Evolutionary conservation across 2,329 filamentous ascomycete species (phyloP).

Genomic region (Phoma sp.): DNA sequence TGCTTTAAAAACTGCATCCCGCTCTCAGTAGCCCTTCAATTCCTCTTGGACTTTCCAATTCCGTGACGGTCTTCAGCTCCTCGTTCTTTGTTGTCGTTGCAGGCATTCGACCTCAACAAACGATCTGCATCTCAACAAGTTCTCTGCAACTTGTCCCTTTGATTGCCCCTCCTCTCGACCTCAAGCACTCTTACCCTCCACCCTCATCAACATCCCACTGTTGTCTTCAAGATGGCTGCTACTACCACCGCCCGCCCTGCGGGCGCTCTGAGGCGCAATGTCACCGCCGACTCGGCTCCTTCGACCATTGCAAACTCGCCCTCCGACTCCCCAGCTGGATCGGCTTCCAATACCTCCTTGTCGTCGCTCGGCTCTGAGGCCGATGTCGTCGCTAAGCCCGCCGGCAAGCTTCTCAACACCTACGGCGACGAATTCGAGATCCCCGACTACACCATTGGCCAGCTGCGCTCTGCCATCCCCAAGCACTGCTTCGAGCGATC

Average conservation of each 20-base stretch:
- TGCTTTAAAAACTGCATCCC: conserved; percentile 17
- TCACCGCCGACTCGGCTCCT: conserved; percentile 59
- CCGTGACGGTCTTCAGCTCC: conserved; percentile 17
- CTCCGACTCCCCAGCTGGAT: conserved; percentile 65
- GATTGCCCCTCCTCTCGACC: conserved; percentile 12
- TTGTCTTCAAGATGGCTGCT: conserved; percentile 46
- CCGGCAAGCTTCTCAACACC: conserved; percentile 79
- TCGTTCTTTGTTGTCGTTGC: conserved; percentile 16
- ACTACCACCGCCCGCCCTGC: conserved; percentile 63
- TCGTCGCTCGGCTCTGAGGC: conserved; percentile 82
- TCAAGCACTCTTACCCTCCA: not conserved
- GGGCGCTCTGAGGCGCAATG: conserved; percentile 52
- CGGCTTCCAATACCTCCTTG: conserved; percentile 85
- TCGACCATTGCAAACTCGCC: conserved; percentile 64
- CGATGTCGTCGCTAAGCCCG: conserved; percentile 53
- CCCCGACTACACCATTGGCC: conserved; percentile 96
- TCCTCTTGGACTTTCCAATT: conserved; percentile 21
- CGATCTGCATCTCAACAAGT: conserved; percentile 35
- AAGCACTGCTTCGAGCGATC: conserved; percentile 96
- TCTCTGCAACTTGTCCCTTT: conserved; percentile 19
- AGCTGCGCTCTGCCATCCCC: conserved; percentile 95
- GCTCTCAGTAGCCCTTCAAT: conserved; percentile 24
- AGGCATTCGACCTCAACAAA: conserved; percentile 26
- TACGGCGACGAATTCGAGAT: conserved; percentile 94
- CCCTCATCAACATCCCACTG: conserved; percentile 6